Evolutionary conservation across 2,329 filamentous ascomycete genomes (phyloP).

Genomic region (Chaetomiaceae sp.): DNA sequence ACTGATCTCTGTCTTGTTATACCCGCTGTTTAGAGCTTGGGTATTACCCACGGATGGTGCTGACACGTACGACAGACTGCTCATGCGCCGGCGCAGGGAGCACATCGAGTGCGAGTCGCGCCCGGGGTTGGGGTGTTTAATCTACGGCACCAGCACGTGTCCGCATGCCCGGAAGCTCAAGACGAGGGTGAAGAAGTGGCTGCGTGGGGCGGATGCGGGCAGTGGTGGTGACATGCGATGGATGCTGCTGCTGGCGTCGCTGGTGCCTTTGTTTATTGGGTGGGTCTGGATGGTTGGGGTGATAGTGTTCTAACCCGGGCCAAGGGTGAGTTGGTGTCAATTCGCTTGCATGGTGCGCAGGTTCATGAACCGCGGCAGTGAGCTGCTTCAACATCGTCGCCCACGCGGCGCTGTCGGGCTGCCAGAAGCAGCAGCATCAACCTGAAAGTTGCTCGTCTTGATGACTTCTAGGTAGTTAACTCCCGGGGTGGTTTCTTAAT

Average conservation of each 20-base stretch:
- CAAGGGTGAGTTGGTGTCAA: neutral
- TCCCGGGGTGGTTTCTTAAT: too few species aligned
- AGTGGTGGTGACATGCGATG: constrained; percentile 37
- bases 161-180: constrained; percentile 36
- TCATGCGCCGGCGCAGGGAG: constrained; percentile 54
- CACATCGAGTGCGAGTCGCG: constrained; percentile 56
- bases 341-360: too few species aligned
- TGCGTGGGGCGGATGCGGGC: constrained; percentile 28
- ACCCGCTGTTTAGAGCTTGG: constrained; percentile 26
- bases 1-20: neutral
- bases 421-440: too few species aligned
- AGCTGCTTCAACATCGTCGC: too few species aligned
- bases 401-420: too few species aligned
- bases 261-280: constrained; percentile 11
- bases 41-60: neutral
- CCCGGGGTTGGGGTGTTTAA: constrained; percentile 50
- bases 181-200: constrained; percentile 43
- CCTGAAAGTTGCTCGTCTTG: too few species aligned
- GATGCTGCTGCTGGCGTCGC: constrained; percentile 29
- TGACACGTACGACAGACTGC: constrained; percentile 33
- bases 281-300: constrained; percentile 11
- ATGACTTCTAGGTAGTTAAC: too few species aligned
- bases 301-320: constrained; percentile 1
- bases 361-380: too few species aligned
- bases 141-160: constrained; percentile 46